Base-by-base conservation (phyloP, 2,329 filamentous ascomycete species). In the Botrytis deweyae region DNA sequence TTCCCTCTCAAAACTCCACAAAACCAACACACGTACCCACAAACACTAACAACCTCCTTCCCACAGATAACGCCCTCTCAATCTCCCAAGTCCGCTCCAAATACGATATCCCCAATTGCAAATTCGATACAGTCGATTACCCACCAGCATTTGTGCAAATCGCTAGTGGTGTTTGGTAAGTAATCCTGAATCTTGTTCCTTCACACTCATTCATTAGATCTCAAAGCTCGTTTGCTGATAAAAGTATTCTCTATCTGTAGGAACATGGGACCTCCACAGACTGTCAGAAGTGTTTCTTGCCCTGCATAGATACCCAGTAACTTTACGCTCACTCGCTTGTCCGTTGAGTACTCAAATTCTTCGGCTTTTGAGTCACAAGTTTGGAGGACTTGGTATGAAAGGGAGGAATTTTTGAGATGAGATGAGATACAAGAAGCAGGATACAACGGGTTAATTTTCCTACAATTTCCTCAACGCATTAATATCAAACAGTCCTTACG, bases 261-360 rank as follows among this genome's bases (percentile, higher is more conserved):
- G 78, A 75, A 76, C 59, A 72, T 78, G 38, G 78, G 78, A 33
- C 78, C 78, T 12, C 78, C 78, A 25, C 78, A 79, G 65, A 79
- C 77, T 14, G 76, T 79, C 33, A 75, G 58, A 9, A 75, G 71
- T 66, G 75, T 79, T 46, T 66, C 36, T 20, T 78, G 77, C 61
- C 70, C 74, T 36, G 52, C 65, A 22, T 72, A 70, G 38, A 61
- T 20, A 16, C 55, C 33, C 22, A 33, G 29, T 5, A 36, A 18
- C 3, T 20, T 42, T 1, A 8, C 9, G 33, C 64, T 52, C 49
- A 9, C 16, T 29, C 18, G 25, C 22, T 40, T 14, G 16, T 22
- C 25, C 25, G 6, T n/a, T 2, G 36, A 25, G 6, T n/a, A 9
- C 16, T 14, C 18, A 29, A 16, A 6, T 29, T 29, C 52, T 29